These are phyloP conservation scores for Didymella sp. DNA, from an alignment of 2,329 filamentous ascomycete species.

Conservation along the genomic window DNA sequence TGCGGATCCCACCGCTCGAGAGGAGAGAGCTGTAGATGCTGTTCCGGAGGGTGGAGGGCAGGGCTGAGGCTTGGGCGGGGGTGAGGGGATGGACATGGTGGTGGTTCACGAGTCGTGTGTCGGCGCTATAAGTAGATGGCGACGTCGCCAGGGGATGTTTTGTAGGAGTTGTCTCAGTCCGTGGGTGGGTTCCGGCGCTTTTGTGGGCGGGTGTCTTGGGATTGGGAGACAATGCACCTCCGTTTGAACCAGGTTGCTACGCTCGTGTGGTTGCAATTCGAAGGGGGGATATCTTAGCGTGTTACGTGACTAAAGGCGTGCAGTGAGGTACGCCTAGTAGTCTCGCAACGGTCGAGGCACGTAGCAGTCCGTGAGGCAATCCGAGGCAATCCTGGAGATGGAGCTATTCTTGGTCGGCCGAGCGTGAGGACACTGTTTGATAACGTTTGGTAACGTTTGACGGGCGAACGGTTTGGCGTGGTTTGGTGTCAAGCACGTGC, in stretches of 20 bases:
- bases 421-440: background rate
- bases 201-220: background rate
- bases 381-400: background rate
- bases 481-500: constrained; percentile 13
- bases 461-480: constrained; percentile 8
- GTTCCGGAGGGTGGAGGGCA: constrained; percentile 51
- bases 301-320: background rate
- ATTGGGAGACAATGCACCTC: background rate
- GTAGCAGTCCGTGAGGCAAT: background rate
- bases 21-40: constrained; percentile 56
- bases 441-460: no score
- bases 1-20: constrained; percentile 58
- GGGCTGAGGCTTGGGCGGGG: constrained; percentile 50
- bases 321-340: background rate
- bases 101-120: background rate
- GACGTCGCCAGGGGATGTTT: no score
- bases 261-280: constrained; percentile 10
- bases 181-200: no score
- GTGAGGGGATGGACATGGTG: constrained; percentile 35
- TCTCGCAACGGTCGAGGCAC: background rate
- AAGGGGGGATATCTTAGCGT: background rate
- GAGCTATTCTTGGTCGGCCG: constrained; percentile 1
- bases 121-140: no score
- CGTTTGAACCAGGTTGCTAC: no score
- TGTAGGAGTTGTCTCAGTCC: no score